Evolutionary conservation across 208 protist genomes (phyloP), one percentile per base, ranked within the genome.

Genomic region (Trypanosoma theileri): DNA sequence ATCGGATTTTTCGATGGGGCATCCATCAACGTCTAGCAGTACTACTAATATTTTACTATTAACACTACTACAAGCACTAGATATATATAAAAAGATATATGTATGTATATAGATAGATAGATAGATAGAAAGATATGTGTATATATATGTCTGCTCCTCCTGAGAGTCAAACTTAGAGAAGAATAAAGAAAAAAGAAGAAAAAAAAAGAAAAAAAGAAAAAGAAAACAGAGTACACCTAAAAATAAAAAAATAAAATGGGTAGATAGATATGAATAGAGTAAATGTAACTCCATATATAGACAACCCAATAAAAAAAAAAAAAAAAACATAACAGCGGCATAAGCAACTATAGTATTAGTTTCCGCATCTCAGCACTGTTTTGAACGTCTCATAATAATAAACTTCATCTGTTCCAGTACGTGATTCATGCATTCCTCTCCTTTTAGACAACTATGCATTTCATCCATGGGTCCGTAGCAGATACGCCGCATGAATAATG

Each of bases 381-480:
- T 68, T 46, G 61, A 53, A n/a, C 48, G 44, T 31, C 48, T 68
- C 63, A 35, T 46, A 6, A 65, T 44, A 22, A 55, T 24, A 21
- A 16, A 51, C 19, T 48, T 42, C 52, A 79, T 66, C 8, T 69
- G 28, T 17, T 50, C 52, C 48, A 84, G 46, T 31, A 77, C 73
- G 51, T 80, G 82, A 8, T 61, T 40, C 12, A 89, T 17, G 57
- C 86, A 92, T 31, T 26, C 53, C 3, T 71, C 63, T 13, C 19
- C 52, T 16, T 42, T 54, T 9, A 84, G 48, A 57, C 79, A 84
- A 45, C 80, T 58, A 44, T 84, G 79, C 28, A 58, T 14, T 16
- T 28, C 40, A 28, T 62, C 62, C 4, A 75, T 46, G n/a, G 71
- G 65, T 3, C 71, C 75, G 65, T 66, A 69, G 51, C 76, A 57